Percentiles rank a stretch among this genome's conserved stretches.
These are phyloP conservation scores for Fraxinus velutina DNA, from an alignment of 305 asterid species.

Conservation along the genomic window DNA sequence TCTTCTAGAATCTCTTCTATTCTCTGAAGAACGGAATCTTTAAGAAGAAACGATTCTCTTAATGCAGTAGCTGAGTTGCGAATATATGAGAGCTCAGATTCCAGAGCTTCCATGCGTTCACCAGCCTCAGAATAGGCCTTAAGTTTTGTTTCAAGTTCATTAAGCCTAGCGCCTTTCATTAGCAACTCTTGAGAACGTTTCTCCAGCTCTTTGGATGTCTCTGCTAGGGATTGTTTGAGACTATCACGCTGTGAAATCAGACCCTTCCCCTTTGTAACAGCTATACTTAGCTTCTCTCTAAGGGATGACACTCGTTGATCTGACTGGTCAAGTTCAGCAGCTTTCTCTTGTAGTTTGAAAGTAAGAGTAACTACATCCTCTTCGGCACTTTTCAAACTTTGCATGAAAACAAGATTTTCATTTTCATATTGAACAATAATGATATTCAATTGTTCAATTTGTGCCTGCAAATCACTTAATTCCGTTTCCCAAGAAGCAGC, in stretches of 20 bases:
- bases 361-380: slow-evolving; percentile 46
- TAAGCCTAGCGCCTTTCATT: slow-evolving; percentile 62
- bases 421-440: slow-evolving; percentile 54
- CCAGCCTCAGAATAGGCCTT: slow-evolving; percentile 90
- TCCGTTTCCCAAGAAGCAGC: slow-evolving; percentile 40
- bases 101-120: slow-evolving; percentile 97
- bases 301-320: slow-evolving; percentile 87
- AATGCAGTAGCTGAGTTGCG: slow-evolving; percentile 94
- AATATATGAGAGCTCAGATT: slow-evolving; percentile 94
- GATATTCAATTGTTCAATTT: slow-evolving; percentile 53
- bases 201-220: slow-evolving; percentile 67
- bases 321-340: slow-evolving; percentile 73
- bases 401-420: slow-evolving; percentile 61
- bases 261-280: slow-evolving; percentile 96
- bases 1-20: slow-evolving; percentile 95
- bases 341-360: slow-evolving; percentile 57
- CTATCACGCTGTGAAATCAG: slow-evolving; percentile 85
- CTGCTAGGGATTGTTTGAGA: slow-evolving; percentile 85
- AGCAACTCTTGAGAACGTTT: slow-evolving; percentile 73
- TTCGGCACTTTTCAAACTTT: slow-evolving; percentile 57
- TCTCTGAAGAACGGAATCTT: slow-evolving; percentile 91
- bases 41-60: slow-evolving; percentile 95
- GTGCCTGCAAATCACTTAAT: slow-evolving; percentile 49
- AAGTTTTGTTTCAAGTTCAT: slow-evolving; percentile 77
- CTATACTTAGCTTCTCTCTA: slow-evolving; percentile 91